These are phyloP conservation scores for Fusarium secorum DNA, from an alignment of 2,329 filamentous ascomycete genomes.

Conservation along the genomic window DNA sequence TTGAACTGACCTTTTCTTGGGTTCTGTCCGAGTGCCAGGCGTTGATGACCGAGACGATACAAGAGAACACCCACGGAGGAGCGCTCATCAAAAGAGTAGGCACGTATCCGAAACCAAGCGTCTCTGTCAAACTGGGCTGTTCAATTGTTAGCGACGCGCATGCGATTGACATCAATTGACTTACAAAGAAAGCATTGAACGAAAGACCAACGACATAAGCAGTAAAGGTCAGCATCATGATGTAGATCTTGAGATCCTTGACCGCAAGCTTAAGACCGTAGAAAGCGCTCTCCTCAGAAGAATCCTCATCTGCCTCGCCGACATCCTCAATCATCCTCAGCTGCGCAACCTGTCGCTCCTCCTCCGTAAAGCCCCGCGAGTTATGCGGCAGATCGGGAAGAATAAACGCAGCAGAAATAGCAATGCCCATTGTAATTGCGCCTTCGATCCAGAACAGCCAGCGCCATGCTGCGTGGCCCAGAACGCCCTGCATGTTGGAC, in stretches of 20 bases:
- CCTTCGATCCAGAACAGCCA: conserved; percentile 71
- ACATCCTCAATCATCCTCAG: conserved; percentile 65
- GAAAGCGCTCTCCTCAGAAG: conserved; percentile 57
- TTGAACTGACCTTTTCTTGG: conserved; percentile 57
- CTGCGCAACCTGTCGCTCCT: conserved; percentile 64
- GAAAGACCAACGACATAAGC: conserved; percentile 67
- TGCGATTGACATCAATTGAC: neutral
- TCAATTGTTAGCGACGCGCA: neutral
- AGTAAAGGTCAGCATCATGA: conserved; percentile 69
- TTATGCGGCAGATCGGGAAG: conserved; percentile 65
- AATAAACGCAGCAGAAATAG: conserved; percentile 56
- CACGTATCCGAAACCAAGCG: conserved; percentile 61
- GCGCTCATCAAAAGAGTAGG: conserved; percentile 64
- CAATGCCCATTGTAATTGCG: conserved; percentile 58
- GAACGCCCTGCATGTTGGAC: conserved; percentile 63
- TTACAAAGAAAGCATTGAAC: conserved; percentile 65
- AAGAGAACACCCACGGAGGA: conserved; percentile 67
- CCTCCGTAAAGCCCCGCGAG: conserved; percentile 64
- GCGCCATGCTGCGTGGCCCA: conserved; percentile 65
- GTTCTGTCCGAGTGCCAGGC: conserved; percentile 65
- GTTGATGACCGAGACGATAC: conserved; percentile 62
- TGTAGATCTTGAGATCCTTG: conserved; percentile 68
- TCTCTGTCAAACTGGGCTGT: conserved; percentile 57
- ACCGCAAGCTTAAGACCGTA: conserved; percentile 65
- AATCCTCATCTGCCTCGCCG: conserved; percentile 63